Base-by-base conservation (phyloP, 1,284 basidiomycete species). In the Ganoderma lingzhi region DNA sequence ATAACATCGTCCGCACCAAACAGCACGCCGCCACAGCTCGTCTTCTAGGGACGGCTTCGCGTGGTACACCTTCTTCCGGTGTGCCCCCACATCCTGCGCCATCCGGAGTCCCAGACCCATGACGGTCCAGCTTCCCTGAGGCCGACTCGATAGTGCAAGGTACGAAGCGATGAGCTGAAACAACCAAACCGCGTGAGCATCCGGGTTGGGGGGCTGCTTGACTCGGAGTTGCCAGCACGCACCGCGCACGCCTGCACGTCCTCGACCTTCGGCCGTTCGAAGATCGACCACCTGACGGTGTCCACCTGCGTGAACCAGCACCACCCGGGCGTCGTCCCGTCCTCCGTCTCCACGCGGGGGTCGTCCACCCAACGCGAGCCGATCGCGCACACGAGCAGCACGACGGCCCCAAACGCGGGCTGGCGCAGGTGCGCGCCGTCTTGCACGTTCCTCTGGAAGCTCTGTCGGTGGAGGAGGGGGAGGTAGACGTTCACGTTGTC, bases 251-350 rank as follows among this genome's bases (percentile, higher is more conserved):
- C 83, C 78, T 96, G 94, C 14, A 96, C 82, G 77, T 96, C 94
- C 71, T 89, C 91, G n/a, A 96, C 78, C 62, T 84, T 86, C 3
- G 92, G 87, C 0, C 88, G 87, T 19, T 84, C 81, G 53, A 90
- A 78, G 62, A 88, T 78, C 2, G 82, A 82, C 69, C 84, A 84
- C 41, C 85, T 83, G 67, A 87, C 75, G 15, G 86, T 72, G 70
- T 90, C 84, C 0, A 93, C 86, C 66, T 92, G 90, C 41, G 87
- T 83, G 72, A 94, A 91, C 81, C 86, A 95, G 73, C 88, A 89
- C 93, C 93, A 95, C 2, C 94, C 94, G 0, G 86, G 84, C 0
- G 91, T 91, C 71, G 88, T 87, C 63, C 76, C 76, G 4, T 53
- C 84, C 15, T 87, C 85, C 17, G 84, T 78, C 68, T 88, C 77